Evolutionary conservation across 192 early-diverging fungal genomes (phyloP), one percentile per base, ranked within the genome.

Genomic region (Coemansia sp.): DNA sequence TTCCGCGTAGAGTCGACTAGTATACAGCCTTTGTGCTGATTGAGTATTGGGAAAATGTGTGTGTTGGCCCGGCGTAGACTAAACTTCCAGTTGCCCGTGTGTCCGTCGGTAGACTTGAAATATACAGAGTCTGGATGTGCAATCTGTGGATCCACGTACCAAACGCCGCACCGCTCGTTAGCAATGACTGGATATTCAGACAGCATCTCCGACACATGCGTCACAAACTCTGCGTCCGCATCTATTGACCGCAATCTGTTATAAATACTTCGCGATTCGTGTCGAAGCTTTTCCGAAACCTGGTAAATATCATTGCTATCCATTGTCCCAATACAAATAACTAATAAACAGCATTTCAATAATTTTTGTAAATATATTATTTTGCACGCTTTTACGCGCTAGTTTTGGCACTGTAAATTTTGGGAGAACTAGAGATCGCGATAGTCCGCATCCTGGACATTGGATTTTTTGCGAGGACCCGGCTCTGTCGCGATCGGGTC

Each of bases 41-140:
- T 50, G 15, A 96, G 83, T 14, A 84, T 55, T 15, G 72, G 49
- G 2, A 96, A 61, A 23, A 94, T 59, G 62, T 92, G 91, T 35
- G 86, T 80, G 72, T 96, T 96, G 57, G 90, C 77, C 56, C 94
- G 55, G 32, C 91, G 85, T 57, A 94, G 57, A 65, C 87, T 95
- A 37, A 95, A 93, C 59, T 89, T 86, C 93, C 93, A 94, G 51
- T 86, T 81, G 3, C 89, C 88, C 29, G 82, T 88, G 66, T 96
- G 94, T 0, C 94, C 94, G 77, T 96, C 94, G 2, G 94, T 96
- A 5, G 94, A 96, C 66, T 96, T 96, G 68, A 96, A 94, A 64
- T 96, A 96, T 2, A 89, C 93, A 0, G 88, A 81, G 23, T 86
- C 75, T 11, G 61, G 67, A 56, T 83, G 64, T 68, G 89, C 85